A percentile compares a stretch with the other conserved stretches of the same genome.
These are phyloP conservation scores for Phytopythium montanum DNA, from an alignment of 352 stramenopile species.

Conservation along the genomic window DNA sequence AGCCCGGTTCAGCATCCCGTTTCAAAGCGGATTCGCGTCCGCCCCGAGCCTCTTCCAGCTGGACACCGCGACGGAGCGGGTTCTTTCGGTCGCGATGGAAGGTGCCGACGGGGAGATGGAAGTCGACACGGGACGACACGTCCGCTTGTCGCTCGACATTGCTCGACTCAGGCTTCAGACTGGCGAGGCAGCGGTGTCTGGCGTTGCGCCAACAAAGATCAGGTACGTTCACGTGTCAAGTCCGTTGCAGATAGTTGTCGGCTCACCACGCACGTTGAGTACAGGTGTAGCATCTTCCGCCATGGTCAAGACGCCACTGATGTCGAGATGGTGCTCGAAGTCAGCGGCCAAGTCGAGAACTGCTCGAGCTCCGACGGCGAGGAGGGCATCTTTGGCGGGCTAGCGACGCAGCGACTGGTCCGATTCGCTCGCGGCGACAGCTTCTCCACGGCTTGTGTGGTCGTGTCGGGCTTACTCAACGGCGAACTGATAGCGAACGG, in stretches of 20 bases:
- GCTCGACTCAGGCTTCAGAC: conserved; percentile 23
- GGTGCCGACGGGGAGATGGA: background rate
- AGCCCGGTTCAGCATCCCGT: conserved; percentile 27
- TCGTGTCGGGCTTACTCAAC: conserved; percentile 9
- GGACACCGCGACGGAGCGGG: conserved; percentile 13
- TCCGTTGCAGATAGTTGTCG: background rate
- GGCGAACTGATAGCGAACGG: conserved; percentile 34
- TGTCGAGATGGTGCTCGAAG: conserved; percentile 27
- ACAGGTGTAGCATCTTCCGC: conserved; percentile 38
- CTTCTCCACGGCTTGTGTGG: conserved; percentile 34
- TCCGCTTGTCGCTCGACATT: conserved; percentile 28
- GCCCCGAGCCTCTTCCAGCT: conserved; percentile 19
- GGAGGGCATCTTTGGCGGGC: conserved; percentile 41
- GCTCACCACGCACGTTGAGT: background rate
- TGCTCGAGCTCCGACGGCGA: conserved; percentile 30
- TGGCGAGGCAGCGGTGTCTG: conserved; percentile 1
- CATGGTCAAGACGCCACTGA: conserved; percentile 8
- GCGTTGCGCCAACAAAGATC: conserved; percentile 20
- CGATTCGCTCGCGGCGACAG: conserved; percentile 23
- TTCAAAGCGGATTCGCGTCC: conserved; percentile 28
- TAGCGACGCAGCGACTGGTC: conserved; percentile 36
- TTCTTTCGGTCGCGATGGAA: conserved; percentile 13
- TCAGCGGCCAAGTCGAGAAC: conserved; percentile 29
- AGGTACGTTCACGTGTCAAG: conserved; percentile 16
- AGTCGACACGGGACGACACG: conserved; percentile 10